Base-by-base conservation (phyloP, 2,329 filamentous ascomycete species). In the Ascosphaera pollenicola region DNA sequence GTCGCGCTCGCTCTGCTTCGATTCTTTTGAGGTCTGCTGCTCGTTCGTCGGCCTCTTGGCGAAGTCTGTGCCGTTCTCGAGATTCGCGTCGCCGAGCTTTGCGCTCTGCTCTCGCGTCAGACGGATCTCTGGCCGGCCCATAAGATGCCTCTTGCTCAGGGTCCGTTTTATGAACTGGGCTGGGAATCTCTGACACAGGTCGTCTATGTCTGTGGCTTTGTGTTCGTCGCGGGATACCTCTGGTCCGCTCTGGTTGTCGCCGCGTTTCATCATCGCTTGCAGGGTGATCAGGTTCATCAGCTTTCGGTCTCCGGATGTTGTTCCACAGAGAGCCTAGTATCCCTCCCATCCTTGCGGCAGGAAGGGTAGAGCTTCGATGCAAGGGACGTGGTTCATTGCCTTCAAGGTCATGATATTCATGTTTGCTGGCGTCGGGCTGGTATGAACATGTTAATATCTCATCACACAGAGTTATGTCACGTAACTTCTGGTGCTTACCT, bases 81-180 rank as follows among this genome's bases (percentile, higher is more conserved):
- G 54, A 57, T 26, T 64, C 65, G 40, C 60, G 60, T 18, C 56
- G 60, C 41, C 73, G 69, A 2, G 67, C 64, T 35, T 13, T 35
- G 5, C 32, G 32, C 8, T 35, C 32, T 5, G n/a, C 32, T 18
- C 13, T 18, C 5, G 32, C 32, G 5, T 35, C 21, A 4, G 10
- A 10, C 10, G 10, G 21, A 24, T 24, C 21, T 24, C 21, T 4
- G 5, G 4, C 21, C 10, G 5, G 21, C 5, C 10, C 21, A 24
- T 5, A 24, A 24, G 4, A 24, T 4, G 5, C 5, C 21, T 24
- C 21, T 24, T 24, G 21, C 10, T 24, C 21, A 24, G 21, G 21
- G 10, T 24, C 21, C 4, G 21, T 24, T 10, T 24, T 24, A 10
- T 24, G 4, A 4, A 10, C 10, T 4, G 21, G 21, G 10, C 21